A percentile compares a stretch with the other conserved stretches of the same genome.
Evolutionary conservation across 495 filamentous ascomycete species (phyloP).

Genomic region (Aspergillus kassunensis): DNA sequence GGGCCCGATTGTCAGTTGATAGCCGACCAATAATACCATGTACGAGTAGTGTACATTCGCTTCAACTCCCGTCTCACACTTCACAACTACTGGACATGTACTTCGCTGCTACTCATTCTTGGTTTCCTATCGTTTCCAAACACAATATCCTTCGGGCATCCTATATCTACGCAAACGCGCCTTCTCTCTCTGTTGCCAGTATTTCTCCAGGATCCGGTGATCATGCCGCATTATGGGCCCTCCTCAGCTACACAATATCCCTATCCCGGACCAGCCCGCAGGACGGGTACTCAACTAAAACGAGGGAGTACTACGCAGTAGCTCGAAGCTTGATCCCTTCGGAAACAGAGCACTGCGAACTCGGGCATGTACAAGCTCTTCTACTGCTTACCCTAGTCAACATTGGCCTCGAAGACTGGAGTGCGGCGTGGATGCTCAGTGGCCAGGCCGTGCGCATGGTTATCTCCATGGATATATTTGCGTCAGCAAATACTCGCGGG

Average conservation of each 20-base stretch:
- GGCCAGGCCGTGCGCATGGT: slow-evolving; percentile 59
- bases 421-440: slow-evolving; percentile 56
- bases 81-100: slow-evolving; percentile 67
- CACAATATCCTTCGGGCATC: slow-evolving; percentile 56
- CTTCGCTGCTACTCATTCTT: slow-evolving; percentile 67
- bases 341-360: slow-evolving; percentile 53
- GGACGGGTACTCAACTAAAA: slow-evolving; percentile 22
- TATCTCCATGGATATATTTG: slow-evolving; percentile 44
- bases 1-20: slow-evolving; percentile 23
- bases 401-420: slow-evolving; percentile 51
- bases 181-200: slow-evolving; percentile 37
- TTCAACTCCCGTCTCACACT: slow-evolving; percentile 55
- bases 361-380: slow-evolving; percentile 62
- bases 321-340: slow-evolving; percentile 57
- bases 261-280: slow-evolving; percentile 30
- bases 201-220: slow-evolving; percentile 46
- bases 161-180: slow-evolving; percentile 47
- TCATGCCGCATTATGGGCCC: slow-evolving; percentile 62
- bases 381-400: slow-evolving; percentile 58
- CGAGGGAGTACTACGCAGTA: slow-evolving; percentile 50
- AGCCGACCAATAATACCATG: slow-evolving; percentile 10
- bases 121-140: slow-evolving; percentile 70
- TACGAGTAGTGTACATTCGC: slow-evolving; percentile 17
- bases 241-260: slow-evolving; percentile 52
- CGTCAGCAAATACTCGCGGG: slow-evolving; percentile 24